Evolutionary conservation across 805 yeast genomes (phyloP), one percentile per base, ranked within the genome.

Genomic region (Priceomyces fermenticarens): DNA sequence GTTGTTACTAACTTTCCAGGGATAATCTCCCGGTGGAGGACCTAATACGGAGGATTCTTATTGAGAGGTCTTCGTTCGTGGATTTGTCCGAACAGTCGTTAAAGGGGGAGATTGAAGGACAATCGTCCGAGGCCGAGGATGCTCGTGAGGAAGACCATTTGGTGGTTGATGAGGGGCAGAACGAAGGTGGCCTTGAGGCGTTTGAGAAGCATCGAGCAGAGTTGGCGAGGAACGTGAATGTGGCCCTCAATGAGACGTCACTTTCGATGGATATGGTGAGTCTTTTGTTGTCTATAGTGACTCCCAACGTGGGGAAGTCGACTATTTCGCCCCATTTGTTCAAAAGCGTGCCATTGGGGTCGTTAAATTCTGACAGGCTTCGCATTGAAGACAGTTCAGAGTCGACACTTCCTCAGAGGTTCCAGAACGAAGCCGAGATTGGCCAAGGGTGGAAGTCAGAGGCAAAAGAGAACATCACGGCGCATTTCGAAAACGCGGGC

Each of bases 171-270:
- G 38, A 51, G 20, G 27, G 46, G 1, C 47, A 52, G 29, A 32
- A 45, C 12, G 38, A 31, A 29, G 55, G 43, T 23, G 56, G 67
- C 6, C 52, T 48, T 12, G 75, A 69, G 34, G 65, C 66, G 8
- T 81, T 81, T 51, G 60, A 66, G 36, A 67, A 66, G 33, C 70
- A 77, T 12, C 80, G 80, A 53, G 55, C 64, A n/a, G 78, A 80
- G 43, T 70, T 83, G 32, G 51, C 81, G 11, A 69, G 65, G 12
- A 67, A 71, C 32, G 70, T 85, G 25, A 74, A 78, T 40, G 60
- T 79, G 0, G 96, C 98, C 2, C 68, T 87, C 50, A 93, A 91
- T 57, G 97, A 93, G 56, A 81, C 95, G 0, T 89, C 97, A 0
- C 62, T 93, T 30, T 83, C 96, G 1, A 67, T 90, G 42, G 99